phyloP scores from a whole-genome alignment of 805 yeast species.

The Lipomyces yamanashiensis region DNA sequence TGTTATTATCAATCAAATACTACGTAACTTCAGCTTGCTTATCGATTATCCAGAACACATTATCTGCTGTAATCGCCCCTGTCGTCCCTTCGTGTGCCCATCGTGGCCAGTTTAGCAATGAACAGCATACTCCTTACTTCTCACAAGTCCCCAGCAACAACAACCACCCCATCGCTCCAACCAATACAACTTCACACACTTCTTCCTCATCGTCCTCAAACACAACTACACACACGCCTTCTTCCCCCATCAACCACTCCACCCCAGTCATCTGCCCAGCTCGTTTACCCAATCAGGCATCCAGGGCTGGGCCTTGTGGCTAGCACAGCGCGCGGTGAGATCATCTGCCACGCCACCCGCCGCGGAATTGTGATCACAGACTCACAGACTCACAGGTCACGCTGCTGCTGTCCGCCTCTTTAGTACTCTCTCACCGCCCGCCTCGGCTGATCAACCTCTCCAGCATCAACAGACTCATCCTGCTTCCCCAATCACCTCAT shows the following conservation, averaged over 20 bases:
- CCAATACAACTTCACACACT: too few relatives aligned
- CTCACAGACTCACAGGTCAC: constrained; percentile 6
- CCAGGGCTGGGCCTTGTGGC: constrained; percentile 6
- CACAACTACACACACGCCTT: not conserved
- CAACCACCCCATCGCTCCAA: too few relatives aligned
- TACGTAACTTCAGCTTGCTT: too few relatives aligned
- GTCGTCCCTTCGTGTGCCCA: too few relatives aligned
- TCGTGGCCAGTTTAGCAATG: too few relatives aligned
- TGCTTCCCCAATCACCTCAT: not conserved
- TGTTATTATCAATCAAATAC: too few relatives aligned
- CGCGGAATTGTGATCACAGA: not conserved
- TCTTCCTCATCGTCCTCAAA: too few relatives aligned
- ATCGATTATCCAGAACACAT: too few relatives aligned
- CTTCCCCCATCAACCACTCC: not conserved
- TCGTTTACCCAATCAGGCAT: not conserved
- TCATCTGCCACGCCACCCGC: constrained; percentile 8
- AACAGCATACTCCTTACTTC: too few relatives aligned
- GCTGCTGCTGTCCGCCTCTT: not conserved
- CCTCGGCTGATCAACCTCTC: not conserved
- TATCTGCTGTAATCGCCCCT: too few relatives aligned
- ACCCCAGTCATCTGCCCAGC: not conserved
- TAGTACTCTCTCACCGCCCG: constrained; percentile 16
- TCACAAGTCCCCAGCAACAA: too few relatives aligned
- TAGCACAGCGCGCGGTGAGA: not conserved
- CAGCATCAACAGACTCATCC: not conserved